Evolutionary conservation across 345 rosid species (phyloP), one percentile per base, ranked within the genome.

Genomic region (Populus tremula): DNA sequence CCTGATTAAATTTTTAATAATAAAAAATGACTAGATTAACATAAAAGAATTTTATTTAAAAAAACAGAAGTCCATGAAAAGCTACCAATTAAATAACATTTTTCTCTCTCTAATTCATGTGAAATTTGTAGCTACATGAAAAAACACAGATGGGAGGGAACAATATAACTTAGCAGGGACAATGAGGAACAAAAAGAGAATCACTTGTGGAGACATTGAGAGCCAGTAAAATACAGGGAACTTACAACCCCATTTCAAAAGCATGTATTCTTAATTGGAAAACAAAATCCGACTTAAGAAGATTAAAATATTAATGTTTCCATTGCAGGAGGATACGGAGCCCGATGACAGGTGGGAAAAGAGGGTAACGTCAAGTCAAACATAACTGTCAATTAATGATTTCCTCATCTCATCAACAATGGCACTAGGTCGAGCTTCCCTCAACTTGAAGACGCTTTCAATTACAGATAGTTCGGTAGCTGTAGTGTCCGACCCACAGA

Each of bases 401-500:
- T 92, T 93, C 87, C 98, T 92, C 94, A 93, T 95, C 87, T 95
- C 97, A 18, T 90, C 92, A 0, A 92, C 93, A 17, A 92, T 87
- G 41, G 95, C 90, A 85, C 85, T 90, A 12, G 94, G 98, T 78
- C 88, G 97, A 38, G 97, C 92, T 84, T 93, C 96, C 86, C 98
- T 88, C 85, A 93, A 83, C 87, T 92, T 92, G 92, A 94, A 91
- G 64, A 93, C 97, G 8, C 89, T 93, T 83, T 96, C 98, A 0
- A 91, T 88, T 27, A 93, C 97, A 5, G 99, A 92, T 50, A 93
- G 87, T 81, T 96, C 96, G 0, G 98, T 91, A 0, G 97, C 96
- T 0, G 98, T 92, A 53, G 99, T 93, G 89, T 96, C 98, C 25
- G 97, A 90, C 2, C 99, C 99, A 3, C 98, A 96, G 76, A 92